Base-by-base conservation (phyloP, 1,284 basidiomycete genomes). In the Melampsora abietis-canadensis region DNA sequence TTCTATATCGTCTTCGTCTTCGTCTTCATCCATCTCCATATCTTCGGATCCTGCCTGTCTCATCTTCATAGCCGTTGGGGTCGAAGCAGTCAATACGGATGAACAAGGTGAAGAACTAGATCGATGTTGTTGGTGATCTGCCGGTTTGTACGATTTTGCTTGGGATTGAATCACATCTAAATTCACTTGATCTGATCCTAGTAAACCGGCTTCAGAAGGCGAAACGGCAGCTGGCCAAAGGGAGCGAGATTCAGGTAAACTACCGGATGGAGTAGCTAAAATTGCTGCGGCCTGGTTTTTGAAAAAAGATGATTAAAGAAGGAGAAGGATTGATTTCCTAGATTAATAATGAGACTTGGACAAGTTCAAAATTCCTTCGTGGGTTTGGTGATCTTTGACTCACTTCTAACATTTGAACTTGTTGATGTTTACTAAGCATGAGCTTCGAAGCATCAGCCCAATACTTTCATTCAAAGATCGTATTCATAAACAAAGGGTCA, bases 371-470 rank as follows among this genome's bases (percentile, higher is more conserved):
- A n/a, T n/a, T n/a, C n/a, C n/a, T n/a, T n/a, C n/a, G n/a, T n/a
- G 40, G 21, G 12, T n/a, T 19, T 34, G 34, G 4, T 12, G 17
- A 57, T 14, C n/a, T 62, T 31, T 8, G 34, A 62, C 63, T 65
- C 14, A 65, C 68, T 86, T 98, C 95, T 66, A 98, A 89, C 74
- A 98, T 85, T 81, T 98, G 95, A 0, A 98, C 95, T 80, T 98
- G 95, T 81, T 98, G 94, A 82, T 98, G 95, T 84, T 98, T 98
- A 83, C 89, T 92, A 79, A 97, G 86, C 73, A 94, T 88, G 80
- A 95, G 90, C 83, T 95, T 94, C 78, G 91, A 92, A 0, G 93
- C 92, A 83, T 94, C 92, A 66, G 92, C 91, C 95, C 95, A 98
- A 81, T 97, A 94, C 47, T 70, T 68, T 68, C 57, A 51, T 57